These are phyloP conservation scores for Pythium chondricola DNA, from an alignment of 352 stramenopile species.

Conservation along the genomic window DNA sequence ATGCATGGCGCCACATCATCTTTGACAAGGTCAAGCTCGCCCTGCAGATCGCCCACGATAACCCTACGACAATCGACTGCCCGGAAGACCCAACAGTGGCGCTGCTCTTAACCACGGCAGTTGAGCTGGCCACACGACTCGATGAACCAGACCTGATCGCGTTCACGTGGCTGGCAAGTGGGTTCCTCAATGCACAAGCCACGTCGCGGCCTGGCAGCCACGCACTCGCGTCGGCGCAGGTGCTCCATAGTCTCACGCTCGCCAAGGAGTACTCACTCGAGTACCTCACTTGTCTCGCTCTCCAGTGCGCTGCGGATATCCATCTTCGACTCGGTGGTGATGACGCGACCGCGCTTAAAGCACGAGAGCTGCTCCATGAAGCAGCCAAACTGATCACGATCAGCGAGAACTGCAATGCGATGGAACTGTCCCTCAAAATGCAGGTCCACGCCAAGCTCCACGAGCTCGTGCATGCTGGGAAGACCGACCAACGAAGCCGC, in stretches of 20 bases:
- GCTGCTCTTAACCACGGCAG: conserved; percentile 30
- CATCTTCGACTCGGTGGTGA: conserved; percentile 12
- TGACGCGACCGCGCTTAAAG: conserved; percentile 3
- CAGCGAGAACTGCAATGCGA: conserved; percentile 6
- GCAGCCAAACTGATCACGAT: conserved; percentile 23
- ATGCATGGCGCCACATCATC: conserved; percentile 30
- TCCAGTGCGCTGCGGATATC: conserved; percentile 34
- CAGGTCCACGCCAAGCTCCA: conserved; percentile 37
- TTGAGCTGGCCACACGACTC: conserved; percentile 27
- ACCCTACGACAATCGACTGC: conserved; percentile 8
- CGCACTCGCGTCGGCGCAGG: conserved; percentile 22
- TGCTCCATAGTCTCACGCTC: conserved; percentile 27
- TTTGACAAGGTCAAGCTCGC: conserved; percentile 34
- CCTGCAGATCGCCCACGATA: conserved; percentile 30
- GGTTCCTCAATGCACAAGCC: conserved; percentile 33
- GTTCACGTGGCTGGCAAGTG: conserved; percentile 40
- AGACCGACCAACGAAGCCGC: too few species aligned
- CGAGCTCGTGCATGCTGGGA: conserved; percentile 16
- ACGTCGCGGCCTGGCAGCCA: conserved; percentile 7
- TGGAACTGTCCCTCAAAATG: conserved; percentile 36
- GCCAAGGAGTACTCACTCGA: conserved; percentile 30
- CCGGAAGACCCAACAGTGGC: conserved; percentile 20
- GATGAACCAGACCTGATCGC: conserved; percentile 40
- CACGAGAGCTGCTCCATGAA: conserved; percentile 20
- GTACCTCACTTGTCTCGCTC: conserved; percentile 24